A percentile compares a stretch with the other conserved stretches of the same genome.
Evolutionary conservation across 1,139 yeast species (phyloP).

Genomic region (Kodamaea sp.): DNA sequence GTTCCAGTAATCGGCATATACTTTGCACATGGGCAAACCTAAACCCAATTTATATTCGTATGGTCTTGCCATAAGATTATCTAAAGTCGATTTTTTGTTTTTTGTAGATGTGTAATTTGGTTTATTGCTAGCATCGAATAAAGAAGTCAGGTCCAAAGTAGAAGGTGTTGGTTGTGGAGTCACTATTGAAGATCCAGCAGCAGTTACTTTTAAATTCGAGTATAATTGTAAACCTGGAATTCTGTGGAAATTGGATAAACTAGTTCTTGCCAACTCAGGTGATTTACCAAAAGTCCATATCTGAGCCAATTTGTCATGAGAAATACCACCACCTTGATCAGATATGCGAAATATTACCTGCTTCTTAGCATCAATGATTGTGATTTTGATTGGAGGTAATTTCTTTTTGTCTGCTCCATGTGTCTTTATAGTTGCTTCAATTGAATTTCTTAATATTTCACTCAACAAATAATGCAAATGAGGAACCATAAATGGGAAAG

Average conservation of each 20-base stretch:
- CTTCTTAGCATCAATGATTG: conserved; percentile 63
- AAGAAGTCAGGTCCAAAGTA: conserved; percentile 29
- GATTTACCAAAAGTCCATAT: conserved; percentile 85
- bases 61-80: conserved; percentile 61
- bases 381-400: conserved; percentile 69
- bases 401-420: conserved; percentile 31
- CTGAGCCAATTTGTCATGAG: conserved; percentile 51
- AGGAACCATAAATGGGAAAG: conserved; percentile 78
- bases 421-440: conserved; percentile 66
- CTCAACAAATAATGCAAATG: conserved; percentile 85
- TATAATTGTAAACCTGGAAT: conserved; percentile 56
- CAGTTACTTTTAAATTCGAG: conserved; percentile 38
- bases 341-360: conserved; percentile 74
- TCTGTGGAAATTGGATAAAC: conserved; percentile 61
- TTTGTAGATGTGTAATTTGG: conserved; percentile 19
- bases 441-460: conserved; percentile 79
- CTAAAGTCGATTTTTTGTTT: conserved; percentile 35
- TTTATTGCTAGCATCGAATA: conserved; percentile 38
- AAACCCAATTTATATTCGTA: conserved; percentile 74
- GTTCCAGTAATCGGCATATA: conserved; percentile 95
- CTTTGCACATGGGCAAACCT: conserved; percentile 87
- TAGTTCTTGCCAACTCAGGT: conserved; percentile 53
- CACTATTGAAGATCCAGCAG: conserved; percentile 39
- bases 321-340: conserved; percentile 87
- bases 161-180: conserved; percentile 11